These are phyloP conservation scores for Sphaceloma murrayae DNA, from an alignment of 2,329 filamentous ascomycete species.

Conservation along the genomic window DNA sequence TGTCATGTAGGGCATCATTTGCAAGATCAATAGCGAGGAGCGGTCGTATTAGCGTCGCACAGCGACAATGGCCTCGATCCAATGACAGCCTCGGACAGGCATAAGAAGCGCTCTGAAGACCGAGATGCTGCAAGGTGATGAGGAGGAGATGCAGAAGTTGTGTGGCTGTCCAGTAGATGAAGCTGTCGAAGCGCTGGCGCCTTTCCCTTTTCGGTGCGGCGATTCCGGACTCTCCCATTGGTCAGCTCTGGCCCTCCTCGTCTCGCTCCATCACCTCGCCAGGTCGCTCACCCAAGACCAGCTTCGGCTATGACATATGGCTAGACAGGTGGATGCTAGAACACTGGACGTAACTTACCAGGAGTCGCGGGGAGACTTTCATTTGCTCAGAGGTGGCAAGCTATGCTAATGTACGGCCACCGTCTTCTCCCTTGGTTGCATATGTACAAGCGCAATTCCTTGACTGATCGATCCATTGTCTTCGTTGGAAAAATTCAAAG, in stretches of 20 bases:
- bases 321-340: no score
- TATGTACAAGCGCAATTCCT: no score
- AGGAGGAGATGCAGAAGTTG: not conserved
- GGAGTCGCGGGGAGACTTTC: not conserved
- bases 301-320: no score
- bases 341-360: no score
- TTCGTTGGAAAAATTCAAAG: no score
- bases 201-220: constrained; percentile 1
- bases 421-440: not conserved
- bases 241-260: not conserved
- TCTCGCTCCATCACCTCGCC: not conserved
- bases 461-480: no score
- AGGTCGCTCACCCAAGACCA: not conserved
- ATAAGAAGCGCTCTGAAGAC: constrained; percentile 12
- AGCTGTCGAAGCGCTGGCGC: constrained; percentile 10
- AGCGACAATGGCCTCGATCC: not conserved
- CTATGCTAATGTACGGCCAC: not conserved
- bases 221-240: not conserved
- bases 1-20: no score
- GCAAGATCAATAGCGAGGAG: constrained; percentile 6
- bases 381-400: not conserved
- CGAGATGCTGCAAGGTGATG: constrained; percentile 12
- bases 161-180: constrained; percentile 7
- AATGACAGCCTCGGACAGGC: not conserved
- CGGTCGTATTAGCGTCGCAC: not conserved